Base-by-base conservation (phyloP, 2,329 filamentous ascomycete genomes). In the Microcera coccophila region DNA sequence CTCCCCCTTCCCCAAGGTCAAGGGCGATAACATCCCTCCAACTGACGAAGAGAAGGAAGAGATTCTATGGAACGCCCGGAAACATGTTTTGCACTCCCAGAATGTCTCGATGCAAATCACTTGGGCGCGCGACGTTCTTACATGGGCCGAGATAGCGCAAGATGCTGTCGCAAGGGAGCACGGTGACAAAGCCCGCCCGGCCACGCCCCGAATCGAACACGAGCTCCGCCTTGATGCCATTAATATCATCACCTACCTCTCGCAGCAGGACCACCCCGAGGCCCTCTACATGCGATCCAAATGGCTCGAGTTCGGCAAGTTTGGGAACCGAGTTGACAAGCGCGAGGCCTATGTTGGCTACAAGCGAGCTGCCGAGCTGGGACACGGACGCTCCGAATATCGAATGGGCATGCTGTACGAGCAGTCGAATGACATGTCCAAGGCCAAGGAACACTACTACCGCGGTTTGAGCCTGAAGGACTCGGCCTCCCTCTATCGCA, bases 341-440 rank as follows among this genome's bases (percentile, higher is more conserved):
- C 90, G 91, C 59, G 91, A 96, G 68, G 91, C 93, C 7, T 97
- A 94, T 63, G 71, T 82, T 48, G 87, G 85, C 58, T 98, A 97
- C 68, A 82, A 83, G 49, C 77, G 84, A 57, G 87, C 93, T n/a
- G 85, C 89, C 21, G 85, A 90, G 56, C 83, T 87, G 56, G 89
- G 89, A 44, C 95, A 90, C 68, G 81, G 85, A 17, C 78, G 93
- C 55, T 90, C 93, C 16, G 89, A 97, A 65, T 98, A 98, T 66
- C 82, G 93, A 36, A 95, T 98, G 70, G 93, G 93, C 49, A 98
- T 97, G 91, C 85, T 96, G 44, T 97, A 90, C 63, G 93, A 98
- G 68, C 90, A 87, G 63, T 91, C 90, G 4, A 95, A 95, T 61
- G 91, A 98, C 60, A 84, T 90, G 47, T 78, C 84, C 49, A 96